phyloP scores from a whole-genome alignment of 805 yeast genomes.

The Zygosaccharomyces kombuchaensis region DNA sequence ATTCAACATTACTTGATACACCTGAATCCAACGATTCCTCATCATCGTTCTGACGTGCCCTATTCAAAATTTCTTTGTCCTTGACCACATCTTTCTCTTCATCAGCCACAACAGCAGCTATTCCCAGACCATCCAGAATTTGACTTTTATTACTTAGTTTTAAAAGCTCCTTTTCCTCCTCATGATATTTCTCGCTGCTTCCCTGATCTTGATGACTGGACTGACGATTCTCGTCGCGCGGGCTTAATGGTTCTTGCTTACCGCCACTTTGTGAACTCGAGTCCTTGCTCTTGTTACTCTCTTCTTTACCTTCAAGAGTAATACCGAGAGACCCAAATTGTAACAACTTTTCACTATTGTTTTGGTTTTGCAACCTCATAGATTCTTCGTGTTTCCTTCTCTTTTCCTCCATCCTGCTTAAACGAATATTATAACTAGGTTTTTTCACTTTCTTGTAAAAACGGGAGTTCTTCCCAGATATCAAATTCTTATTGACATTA shows the following conservation, averaged over 20 bases:
- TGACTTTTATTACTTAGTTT: conserved; percentile 13
- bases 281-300: neutral
- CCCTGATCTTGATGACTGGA: neutral
- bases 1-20: conserved; percentile 18
- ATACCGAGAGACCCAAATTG: conserved; percentile 20
- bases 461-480: conserved; percentile 49
- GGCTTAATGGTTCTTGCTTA: neutral
- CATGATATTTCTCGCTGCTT: conserved; percentile 12
- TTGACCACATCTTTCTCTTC: neutral
- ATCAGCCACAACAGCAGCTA: conserved; percentile 4
- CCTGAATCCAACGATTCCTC: conserved; percentile 10
- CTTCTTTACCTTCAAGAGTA: conserved; percentile 12
- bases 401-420: conserved; percentile 31
- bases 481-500: conserved; percentile 39
- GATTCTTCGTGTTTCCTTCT: conserved; percentile 25
- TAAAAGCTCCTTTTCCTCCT: conserved; percentile 16
- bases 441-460: conserved; percentile 40
- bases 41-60: conserved; percentile 1
- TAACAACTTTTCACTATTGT: conserved; percentile 11
- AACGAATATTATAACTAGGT: conserved; percentile 25
- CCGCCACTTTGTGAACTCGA: neutral
- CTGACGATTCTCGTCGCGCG: neutral
- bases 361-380: conserved; percentile 11
- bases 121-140: conserved; percentile 12
- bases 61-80: neutral